Base-by-base conservation (phyloP, 139 green algal genomes). In the Nannochloris sp. region DNA sequence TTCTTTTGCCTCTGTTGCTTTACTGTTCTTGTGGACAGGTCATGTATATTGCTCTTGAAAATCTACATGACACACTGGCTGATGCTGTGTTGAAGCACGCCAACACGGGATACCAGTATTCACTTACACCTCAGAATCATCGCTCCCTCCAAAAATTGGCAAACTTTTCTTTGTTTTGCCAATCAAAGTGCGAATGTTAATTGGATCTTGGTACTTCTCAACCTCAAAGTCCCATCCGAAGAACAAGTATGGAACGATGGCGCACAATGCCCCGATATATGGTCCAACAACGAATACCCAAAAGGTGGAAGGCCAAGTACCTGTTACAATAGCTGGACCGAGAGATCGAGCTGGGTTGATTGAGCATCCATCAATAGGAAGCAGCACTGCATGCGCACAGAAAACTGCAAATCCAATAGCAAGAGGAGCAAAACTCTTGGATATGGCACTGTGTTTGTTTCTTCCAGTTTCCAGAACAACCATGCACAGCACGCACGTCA, bases 291-390 rank as follows among this genome's bases (percentile, higher is more conserved):
- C 48, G 44, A 72, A 72, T 12, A 72, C 46, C 65, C 56, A 66
- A 66, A 66, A 66, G 26, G 6, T 66, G 8, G 25, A 5, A 17
- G 56, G 46, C 65, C 65, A 77, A 58, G 65, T 68, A 63, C 72
- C 68, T 23, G 57, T 68, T 5, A 79, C 73, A 11, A 82, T 74
- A 20, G 76, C 76, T 26, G 76, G 76, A 30, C 76, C 76, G 40
- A 82, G 46, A 26, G 30, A 63, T 12, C 76, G 68, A 9, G 76
- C 76, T n/a, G 76, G 76, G 68, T 82, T 82, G 63, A 82, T 78
- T 49, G 61, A 71, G 49, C 66, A 76, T 17, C 66, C 69, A 63
- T 76, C 69, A 20, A 76, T 70, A 6, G 69, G 63, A 26, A 71
- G 45, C 37, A 71, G 49, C 25, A 71, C 66, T 6, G 70, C 70